These are phyloP conservation scores for Ogataea ramenticola DNA, from an alignment of 805 yeast species.

Conservation along the genomic window DNA sequence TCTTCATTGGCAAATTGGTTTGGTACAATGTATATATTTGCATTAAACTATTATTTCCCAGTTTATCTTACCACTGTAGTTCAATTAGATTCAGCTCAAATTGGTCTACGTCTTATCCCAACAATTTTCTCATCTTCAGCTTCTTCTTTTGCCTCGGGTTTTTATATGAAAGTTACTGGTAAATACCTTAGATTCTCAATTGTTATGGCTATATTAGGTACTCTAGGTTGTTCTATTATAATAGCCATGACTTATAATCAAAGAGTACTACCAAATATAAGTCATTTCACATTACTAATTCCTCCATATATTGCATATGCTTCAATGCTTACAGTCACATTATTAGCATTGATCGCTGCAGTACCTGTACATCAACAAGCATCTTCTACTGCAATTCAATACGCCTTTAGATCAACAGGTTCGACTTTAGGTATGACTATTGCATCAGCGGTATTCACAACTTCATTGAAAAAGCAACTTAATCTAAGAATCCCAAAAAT, in stretches of 20 bases:
- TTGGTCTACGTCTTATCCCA: constrained; percentile 55
- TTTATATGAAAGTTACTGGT: constrained; percentile 59
- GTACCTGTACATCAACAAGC: constrained; percentile 64
- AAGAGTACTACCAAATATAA: constrained; percentile 11
- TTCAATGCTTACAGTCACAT: constrained; percentile 55
- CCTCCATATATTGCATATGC: constrained; percentile 52
- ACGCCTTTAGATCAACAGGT: constrained; percentile 60
- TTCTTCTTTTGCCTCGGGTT: constrained; percentile 59
- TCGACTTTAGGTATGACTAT: constrained; percentile 59
- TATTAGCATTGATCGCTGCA: constrained; percentile 63
- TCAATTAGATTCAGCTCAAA: constrained; percentile 43
- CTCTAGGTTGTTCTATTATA: constrained; percentile 32
- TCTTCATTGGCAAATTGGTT: constrained; percentile 61
- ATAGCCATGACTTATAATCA: constrained; percentile 10
- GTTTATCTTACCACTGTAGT: constrained; percentile 52
- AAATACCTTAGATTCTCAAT: constrained; percentile 44
- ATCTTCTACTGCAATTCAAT: constrained; percentile 58
- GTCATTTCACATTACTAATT: constrained; percentile 14
- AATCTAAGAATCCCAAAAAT: constrained; percentile 22
- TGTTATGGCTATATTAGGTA: constrained; percentile 32
- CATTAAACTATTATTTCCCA: constrained; percentile 52
- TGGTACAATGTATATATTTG: constrained; percentile 39
- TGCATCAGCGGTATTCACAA: constrained; percentile 57
- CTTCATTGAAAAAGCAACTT: constrained; percentile 28
- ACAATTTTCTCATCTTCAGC: constrained; percentile 51